Evolutionary conservation across 495 filamentous ascomycete genomes (phyloP).

Genomic region (Lophiostoma macrostomum): DNA sequence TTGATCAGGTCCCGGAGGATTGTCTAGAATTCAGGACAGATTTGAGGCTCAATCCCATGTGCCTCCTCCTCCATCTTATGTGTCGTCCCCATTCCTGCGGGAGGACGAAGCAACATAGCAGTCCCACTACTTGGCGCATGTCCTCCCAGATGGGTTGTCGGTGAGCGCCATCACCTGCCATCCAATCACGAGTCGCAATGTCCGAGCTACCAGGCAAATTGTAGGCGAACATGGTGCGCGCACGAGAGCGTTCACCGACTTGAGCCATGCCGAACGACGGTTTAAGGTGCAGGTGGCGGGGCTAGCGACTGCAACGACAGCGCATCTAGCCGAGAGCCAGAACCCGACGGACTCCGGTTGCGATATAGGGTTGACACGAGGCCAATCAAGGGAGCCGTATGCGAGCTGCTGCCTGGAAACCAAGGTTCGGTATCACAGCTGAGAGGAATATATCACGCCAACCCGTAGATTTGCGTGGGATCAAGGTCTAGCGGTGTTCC

Average conservation of each 20-base stretch:
- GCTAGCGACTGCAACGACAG: constrained; percentile 20
- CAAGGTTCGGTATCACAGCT: constrained; percentile 10
- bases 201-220: neutral
- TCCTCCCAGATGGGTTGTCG: constrained; percentile 7
- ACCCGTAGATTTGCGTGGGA: neutral
- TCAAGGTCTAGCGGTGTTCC: neutral
- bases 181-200: constrained; percentile 4
- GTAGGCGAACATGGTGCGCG: neutral
- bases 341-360: constrained; percentile 23
- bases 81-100: constrained; percentile 1
- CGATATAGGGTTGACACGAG: neutral
- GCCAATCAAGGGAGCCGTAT: constrained; percentile 6
- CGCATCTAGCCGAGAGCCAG: constrained; percentile 27
- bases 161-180: constrained; percentile 3
- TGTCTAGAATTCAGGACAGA: constrained; percentile 6
- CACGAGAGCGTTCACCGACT: constrained; percentile 25
- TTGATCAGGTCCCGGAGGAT: neutral
- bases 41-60: constrained; percentile 27
- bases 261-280: constrained; percentile 12
- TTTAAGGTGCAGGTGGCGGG: constrained; percentile 19
- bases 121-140: constrained; percentile 20
- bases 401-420: constrained; percentile 16
- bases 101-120: constrained; percentile 9
- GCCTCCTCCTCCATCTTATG: constrained; percentile 18
- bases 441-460: constrained; percentile 13